Percentiles rank a stretch among this genome's conserved stretches.
These are phyloP conservation scores for Erysimum cheiri DNA, from an alignment of 441 rosid genomes.

Conservation along the genomic window DNA sequence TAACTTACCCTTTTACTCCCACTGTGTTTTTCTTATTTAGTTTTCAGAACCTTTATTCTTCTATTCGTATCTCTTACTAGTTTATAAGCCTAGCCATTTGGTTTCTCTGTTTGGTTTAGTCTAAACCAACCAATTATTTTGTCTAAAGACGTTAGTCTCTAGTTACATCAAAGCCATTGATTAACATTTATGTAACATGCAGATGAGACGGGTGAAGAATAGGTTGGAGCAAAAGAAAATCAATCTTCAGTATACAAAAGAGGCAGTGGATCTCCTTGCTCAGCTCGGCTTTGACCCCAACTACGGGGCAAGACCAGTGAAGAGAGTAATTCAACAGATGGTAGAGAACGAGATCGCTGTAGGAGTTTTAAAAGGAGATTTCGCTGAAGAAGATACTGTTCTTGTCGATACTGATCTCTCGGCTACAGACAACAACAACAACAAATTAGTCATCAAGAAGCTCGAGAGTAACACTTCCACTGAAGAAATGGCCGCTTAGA, in stretches of 20 bases:
- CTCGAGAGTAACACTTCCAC: slow-evolving; percentile 48
- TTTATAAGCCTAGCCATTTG: background rate
- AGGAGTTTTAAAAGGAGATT: slow-evolving; percentile 75
- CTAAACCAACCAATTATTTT: background rate
- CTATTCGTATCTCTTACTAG: background rate
- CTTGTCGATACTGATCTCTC: slow-evolving; percentile 42
- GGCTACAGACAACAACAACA: slow-evolving; percentile 43
- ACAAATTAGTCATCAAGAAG: slow-evolving; percentile 62
- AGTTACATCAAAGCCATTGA: no score
- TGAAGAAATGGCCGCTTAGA: slow-evolving; percentile 62
- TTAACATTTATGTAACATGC: slow-evolving; percentile 15
- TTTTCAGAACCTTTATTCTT: background rate
- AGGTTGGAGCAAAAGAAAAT: slow-evolving; percentile 83
- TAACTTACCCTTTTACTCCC: slow-evolving; percentile 32
- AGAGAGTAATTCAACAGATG: slow-evolving; percentile 87
- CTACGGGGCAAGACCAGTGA: slow-evolving; percentile 89
- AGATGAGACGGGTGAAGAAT: slow-evolving; percentile 72
- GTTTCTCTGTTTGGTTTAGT: no score
- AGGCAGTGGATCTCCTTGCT: slow-evolving; percentile 65
- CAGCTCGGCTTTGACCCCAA: slow-evolving; percentile 85
- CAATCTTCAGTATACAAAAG: slow-evolving; percentile 67
- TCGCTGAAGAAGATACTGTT: slow-evolving; percentile 71
- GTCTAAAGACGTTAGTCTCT: background rate
- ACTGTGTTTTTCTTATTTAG: background rate
- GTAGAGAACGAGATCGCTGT: slow-evolving; percentile 86